Conservation (phyloP, 2,329 filamentous ascomycete genomes). For the Colletotrichum tropicale region DNA sequence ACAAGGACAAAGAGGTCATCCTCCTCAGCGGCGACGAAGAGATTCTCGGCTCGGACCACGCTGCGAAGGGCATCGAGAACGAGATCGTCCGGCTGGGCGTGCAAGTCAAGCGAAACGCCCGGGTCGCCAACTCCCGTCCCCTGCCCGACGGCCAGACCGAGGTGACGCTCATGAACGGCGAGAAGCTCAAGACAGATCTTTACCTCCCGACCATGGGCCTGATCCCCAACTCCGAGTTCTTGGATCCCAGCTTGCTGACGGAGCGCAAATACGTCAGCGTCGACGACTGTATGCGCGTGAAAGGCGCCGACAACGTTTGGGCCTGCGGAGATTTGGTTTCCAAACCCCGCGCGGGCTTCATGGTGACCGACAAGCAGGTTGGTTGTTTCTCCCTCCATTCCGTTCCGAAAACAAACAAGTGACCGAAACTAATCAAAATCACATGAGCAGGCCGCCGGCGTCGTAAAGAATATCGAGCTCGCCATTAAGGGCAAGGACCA, state of each 20-base stretch:
- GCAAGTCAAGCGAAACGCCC: conserved; percentile 45
- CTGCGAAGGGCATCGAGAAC: conserved; percentile 43
- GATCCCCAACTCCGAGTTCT: conserved; percentile 57
- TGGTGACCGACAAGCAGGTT: conserved; percentile 63
- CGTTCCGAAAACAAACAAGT: neutral
- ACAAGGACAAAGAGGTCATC: conserved; percentile 52
- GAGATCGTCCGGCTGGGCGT: conserved; percentile 61
- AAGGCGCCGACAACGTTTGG: conserved; percentile 51
- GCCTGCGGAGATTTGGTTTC: conserved; percentile 59
- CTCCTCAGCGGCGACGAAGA: conserved; percentile 47
- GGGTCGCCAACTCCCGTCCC: conserved; percentile 39
- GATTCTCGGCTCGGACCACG: conserved; percentile 48
- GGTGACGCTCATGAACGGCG: conserved; percentile 50
- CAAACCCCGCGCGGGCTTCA: conserved; percentile 59
- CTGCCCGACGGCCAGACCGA: conserved; percentile 50
- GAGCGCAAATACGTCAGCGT: conserved; percentile 50
- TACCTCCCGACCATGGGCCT: conserved; percentile 63
- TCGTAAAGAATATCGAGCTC: conserved; percentile 58
- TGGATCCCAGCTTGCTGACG: conserved; percentile 49
- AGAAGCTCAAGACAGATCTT: conserved; percentile 56
- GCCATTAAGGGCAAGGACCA: conserved; percentile 49
- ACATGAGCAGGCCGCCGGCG: conserved; percentile 47
- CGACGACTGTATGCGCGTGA: conserved; percentile 56
- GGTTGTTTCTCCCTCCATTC: conserved; percentile 16
- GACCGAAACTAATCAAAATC: neutral